phyloP scores from a whole-genome alignment of 805 yeast species.

The Suhomyces kilbournensis region DNA sequence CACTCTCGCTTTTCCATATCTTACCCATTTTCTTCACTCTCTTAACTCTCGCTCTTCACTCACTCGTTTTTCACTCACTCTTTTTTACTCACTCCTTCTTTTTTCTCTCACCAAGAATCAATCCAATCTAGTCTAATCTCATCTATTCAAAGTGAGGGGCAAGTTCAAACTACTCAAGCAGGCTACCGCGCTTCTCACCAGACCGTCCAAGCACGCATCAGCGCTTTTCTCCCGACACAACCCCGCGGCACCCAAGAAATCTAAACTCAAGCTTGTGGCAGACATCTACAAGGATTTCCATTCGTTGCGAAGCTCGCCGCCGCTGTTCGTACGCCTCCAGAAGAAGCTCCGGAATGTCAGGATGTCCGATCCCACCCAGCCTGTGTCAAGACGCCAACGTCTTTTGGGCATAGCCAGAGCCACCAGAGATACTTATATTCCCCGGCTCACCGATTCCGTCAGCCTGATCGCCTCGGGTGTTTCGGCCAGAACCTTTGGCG shows the following conservation, averaged over 20 bases:
- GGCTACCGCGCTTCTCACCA: slow-evolving; percentile 16
- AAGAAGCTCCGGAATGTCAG: slow-evolving; percentile 15
- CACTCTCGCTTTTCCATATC: too few species aligned
- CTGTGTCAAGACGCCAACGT: slow-evolving; percentile 42
- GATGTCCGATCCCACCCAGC: slow-evolving; percentile 7
- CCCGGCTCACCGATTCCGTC: slow-evolving; percentile 46
- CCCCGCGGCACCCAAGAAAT: slow-evolving; percentile 8
- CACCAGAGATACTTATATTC: slow-evolving; percentile 58
- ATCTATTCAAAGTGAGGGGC: not conserved
- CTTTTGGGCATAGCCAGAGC: slow-evolving; percentile 50
- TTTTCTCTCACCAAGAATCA: too few species aligned
- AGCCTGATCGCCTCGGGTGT: slow-evolving; percentile 49
- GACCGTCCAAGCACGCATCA: slow-evolving; percentile 13
- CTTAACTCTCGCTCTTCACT: too few species aligned
- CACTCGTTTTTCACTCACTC: not conserved
- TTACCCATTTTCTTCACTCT: too few species aligned
- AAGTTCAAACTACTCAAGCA: slow-evolving; percentile 11
- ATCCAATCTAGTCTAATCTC: too few species aligned
- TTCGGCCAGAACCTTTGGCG: slow-evolving; percentile 25
- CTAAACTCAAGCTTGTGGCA: slow-evolving; percentile 24
- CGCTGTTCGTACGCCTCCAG: not conserved
- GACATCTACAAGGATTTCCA: slow-evolving; percentile 34
- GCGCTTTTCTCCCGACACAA: slow-evolving; percentile 11
- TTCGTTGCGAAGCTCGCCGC: slow-evolving; percentile 16
- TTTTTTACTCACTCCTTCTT: not conserved